phyloP scores from a whole-genome alignment of 2,329 filamentous ascomycete genomes.

The Onygena corvina region DNA sequence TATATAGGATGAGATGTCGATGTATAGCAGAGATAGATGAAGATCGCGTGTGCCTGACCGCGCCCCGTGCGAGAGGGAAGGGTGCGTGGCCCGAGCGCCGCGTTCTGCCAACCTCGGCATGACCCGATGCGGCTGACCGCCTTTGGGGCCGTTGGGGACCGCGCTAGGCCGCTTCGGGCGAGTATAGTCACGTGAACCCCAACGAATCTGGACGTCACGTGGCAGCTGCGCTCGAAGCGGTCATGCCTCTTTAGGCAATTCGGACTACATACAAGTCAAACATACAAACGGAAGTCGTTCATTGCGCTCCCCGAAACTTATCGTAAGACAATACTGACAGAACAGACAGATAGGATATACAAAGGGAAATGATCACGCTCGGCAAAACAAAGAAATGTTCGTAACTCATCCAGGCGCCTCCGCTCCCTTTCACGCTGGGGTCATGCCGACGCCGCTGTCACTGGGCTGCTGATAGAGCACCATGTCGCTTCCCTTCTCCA shows the following conservation, averaged over 20 bases:
- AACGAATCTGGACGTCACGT: neutral
- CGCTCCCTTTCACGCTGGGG: conserved; percentile 7
- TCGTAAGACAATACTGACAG: too few species aligned
- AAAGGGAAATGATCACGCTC: conserved; percentile 19
- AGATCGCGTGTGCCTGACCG: conserved; percentile 5
- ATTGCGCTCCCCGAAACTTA: too few species aligned
- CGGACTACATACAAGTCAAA: too few species aligned
- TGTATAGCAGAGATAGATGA: too few species aligned
- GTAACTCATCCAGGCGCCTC: neutral
- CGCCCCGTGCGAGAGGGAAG: too few species aligned
- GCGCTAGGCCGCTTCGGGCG: neutral
- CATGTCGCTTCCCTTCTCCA: conserved; percentile 18
- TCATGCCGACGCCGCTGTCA: conserved; percentile 23
- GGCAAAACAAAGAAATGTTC: conserved; percentile 8
- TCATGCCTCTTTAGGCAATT: too few species aligned
- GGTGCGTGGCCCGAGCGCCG: too few species aligned
- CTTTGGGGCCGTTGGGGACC: conserved; percentile 1
- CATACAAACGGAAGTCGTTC: too few species aligned
- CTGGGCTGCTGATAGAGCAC: conserved; percentile 17
- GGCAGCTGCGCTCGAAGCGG: too few species aligned
- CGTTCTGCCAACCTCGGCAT: conserved; percentile 1
- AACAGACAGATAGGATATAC: conserved; percentile 9
- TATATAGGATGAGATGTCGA: too few species aligned
- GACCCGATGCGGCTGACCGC: neutral
- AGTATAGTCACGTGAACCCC: neutral